Evolutionary conservation across 495 filamentous ascomycete genomes (phyloP).

Genomic region (Echria macrotheca): DNA sequence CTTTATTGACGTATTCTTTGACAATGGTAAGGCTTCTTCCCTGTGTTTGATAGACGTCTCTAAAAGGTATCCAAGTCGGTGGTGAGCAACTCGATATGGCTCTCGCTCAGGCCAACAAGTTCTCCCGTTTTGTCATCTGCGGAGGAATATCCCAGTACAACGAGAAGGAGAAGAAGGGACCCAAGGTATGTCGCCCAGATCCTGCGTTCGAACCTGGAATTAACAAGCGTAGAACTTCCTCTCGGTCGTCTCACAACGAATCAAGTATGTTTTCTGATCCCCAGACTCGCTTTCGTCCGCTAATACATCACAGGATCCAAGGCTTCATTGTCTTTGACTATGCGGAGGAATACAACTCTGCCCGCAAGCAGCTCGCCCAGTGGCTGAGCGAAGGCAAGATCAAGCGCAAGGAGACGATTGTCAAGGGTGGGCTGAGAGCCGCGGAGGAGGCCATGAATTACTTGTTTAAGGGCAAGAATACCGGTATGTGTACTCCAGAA

Average conservation of each 20-base stretch:
- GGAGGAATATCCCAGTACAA: constrained; percentile 48
- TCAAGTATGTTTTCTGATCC: constrained; percentile 15
- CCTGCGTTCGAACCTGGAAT: neutral
- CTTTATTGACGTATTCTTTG: constrained; percentile 62
- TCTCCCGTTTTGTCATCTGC: constrained; percentile 57
- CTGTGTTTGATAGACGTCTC: neutral
- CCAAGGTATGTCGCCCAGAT: constrained; percentile 13
- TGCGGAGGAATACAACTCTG: constrained; percentile 30
- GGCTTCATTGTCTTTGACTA: constrained; percentile 62
- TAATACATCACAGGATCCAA: constrained; percentile 36
- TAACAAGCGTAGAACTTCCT: constrained; percentile 27
- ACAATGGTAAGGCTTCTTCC: constrained; percentile 45
- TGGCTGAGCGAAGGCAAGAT: constrained; percentile 53
- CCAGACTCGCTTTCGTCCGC: neutral
- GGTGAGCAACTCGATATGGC: constrained; percentile 60
- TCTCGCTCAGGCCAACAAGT: constrained; percentile 48
- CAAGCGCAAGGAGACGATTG: constrained; percentile 49
- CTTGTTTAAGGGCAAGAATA: constrained; percentile 53
- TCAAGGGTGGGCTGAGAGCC: constrained; percentile 48
- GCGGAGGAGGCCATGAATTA: constrained; percentile 46
- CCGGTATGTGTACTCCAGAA: constrained; percentile 30
- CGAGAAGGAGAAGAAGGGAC: constrained; percentile 21
- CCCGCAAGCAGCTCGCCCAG: constrained; percentile 42
- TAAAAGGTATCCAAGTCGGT: constrained; percentile 36
- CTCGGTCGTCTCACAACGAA: constrained; percentile 33